phyloP scores from a whole-genome alignment of 1,284 basidiomycete genomes.

The Coniferiporia sulphurascens region DNA sequence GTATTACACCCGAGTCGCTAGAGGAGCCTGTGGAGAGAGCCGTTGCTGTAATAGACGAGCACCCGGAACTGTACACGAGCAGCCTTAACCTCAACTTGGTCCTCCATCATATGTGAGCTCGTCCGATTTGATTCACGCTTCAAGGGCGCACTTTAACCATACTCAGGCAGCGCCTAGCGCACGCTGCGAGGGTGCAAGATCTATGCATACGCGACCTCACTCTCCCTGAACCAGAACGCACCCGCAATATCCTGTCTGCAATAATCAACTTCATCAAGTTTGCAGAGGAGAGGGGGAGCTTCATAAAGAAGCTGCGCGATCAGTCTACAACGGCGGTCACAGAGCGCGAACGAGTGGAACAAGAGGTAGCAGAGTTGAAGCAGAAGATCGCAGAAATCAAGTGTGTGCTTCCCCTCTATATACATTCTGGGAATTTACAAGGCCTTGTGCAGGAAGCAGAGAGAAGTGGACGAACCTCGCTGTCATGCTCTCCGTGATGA shows the following conservation, averaged over 20 bases:
- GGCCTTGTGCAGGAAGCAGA: slow-evolving; percentile 45
- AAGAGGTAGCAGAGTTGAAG: slow-evolving; percentile 48
- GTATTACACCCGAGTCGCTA: slow-evolving; percentile 54
- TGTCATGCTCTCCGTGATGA: slow-evolving; percentile 56
- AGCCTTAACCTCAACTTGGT: slow-evolving; percentile 58
- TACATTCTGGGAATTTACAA: not conserved
- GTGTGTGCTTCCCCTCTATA: slow-evolving; percentile 38
- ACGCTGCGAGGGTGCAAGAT: slow-evolving; percentile 69
- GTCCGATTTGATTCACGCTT: slow-evolving; percentile 4
- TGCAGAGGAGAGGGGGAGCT: slow-evolving; percentile 63
- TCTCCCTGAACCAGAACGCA: slow-evolving; percentile 67
- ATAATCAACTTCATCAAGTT: slow-evolving; percentile 94
- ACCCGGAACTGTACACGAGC: slow-evolving; percentile 61
- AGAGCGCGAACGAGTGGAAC: slow-evolving; percentile 50
- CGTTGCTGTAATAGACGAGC: slow-evolving; percentile 46
- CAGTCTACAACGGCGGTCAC: slow-evolving; percentile 50
- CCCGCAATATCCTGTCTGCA: slow-evolving; percentile 71
- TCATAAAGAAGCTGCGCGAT: slow-evolving; percentile 56
- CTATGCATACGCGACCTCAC: slow-evolving; percentile 75
- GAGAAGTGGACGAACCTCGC: slow-evolving; percentile 66
- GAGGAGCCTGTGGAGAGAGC: slow-evolving; percentile 55
- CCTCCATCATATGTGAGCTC: slow-evolving; percentile 57
- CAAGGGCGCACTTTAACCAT: not conserved
- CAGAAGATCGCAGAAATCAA: slow-evolving; percentile 54
- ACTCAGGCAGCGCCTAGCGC: slow-evolving; percentile 58